Base-by-base conservation (phyloP, 306 rosid species). In the Prunus salicina region DNA sequence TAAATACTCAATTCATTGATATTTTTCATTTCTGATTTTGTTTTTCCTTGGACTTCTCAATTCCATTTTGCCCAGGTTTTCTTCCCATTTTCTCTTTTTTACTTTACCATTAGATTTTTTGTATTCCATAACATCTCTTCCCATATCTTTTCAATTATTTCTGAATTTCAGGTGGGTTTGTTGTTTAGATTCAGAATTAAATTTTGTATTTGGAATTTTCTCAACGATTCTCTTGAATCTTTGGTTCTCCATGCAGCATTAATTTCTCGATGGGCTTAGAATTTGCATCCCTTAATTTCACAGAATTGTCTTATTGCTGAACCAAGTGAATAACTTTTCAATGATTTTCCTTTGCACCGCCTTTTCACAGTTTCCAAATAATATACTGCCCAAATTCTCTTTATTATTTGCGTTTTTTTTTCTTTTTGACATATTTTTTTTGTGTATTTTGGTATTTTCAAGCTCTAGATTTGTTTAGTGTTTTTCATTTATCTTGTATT, bases 171-270 rank as follows among this genome's bases (percentile, higher is more conserved):
- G 67, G 76, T 68, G 14, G 55, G 52, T 73, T 73, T 61, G 25
- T 73, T 66, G 75, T 41, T 76, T 78, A 60, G 82, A 77, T 82
- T 72, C 65, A 77, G 73, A 72, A 53, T 41, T 56, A 30, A 55
- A 12, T 65, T 70, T 38, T 16, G n/a, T 28, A 5, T 61, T 19
- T 65, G 30, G 24, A 62, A 20, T 56, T 34, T 58, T 32, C 47
- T 71, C 43, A 76, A 28, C 51, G 8, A 24, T 63, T 63, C 10
- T 52, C n/a, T 69, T 38, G 45, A 55, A 71, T 28, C 30, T 20
- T 30, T 8, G 70, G 34, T 75, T 49, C 3, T 27, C 50, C 71
- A 18, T 67, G 76, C 77, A 12, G 28, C 20, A 18, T 70, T 47
- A 28, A 13, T 53, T 64, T 72, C 27, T 41, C 32, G 51, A 72